Base-by-base conservation (phyloP, 106 monocot species). In the Iris macrosiphon region DNA sequence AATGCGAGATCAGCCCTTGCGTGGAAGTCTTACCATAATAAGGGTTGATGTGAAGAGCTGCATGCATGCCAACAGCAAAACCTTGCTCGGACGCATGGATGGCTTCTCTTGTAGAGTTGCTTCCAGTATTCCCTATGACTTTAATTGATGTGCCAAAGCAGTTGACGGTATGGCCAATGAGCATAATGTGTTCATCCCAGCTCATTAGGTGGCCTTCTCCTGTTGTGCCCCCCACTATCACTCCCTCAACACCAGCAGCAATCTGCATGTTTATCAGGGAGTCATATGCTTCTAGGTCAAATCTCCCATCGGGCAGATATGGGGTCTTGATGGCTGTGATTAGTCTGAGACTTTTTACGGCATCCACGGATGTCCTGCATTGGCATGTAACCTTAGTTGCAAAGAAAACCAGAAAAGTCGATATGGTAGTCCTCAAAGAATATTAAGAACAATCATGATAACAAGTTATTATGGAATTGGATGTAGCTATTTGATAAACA, bases 181-280 rank as follows among this genome's bases (percentile, higher is more conserved):
- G 88, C 88, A 81, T 88, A 45, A 94, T 84, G 75, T 84, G 88
- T 46, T 94, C 93, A 40, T 94, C 88, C 88, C 84, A 88, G 70
- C 78, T 88, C 93, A 94, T 94, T 0, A 94, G 80, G 19, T 88
- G 93, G 8, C 93, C 93, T 64, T 94, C 93, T 10, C 93, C 81
- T 2, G 93, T 84, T 48, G 88, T 94, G 14, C 88, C 93, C 29
- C 93, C 93, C 1, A 94, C 88, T 34, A 94, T 88, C 12, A 94
- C 80, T 34, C 80, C 88, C 68, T 88, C 88, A 23, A 45, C 88
- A 40, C 93, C 93, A 47, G 71, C 82, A 2, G 35, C 46, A 31
- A 93, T 88, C 55, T 93, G 93, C 66, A 68, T 80, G 64, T 84
- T 49, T 20, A 93, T 62, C 52, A 93, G 27, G 5, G 66, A 71